Percentiles rank a stretch among this genome's conserved stretches.
Conservation (phyloP, 805 yeast species). For the Saccharomycopsis olivae region DNA sequence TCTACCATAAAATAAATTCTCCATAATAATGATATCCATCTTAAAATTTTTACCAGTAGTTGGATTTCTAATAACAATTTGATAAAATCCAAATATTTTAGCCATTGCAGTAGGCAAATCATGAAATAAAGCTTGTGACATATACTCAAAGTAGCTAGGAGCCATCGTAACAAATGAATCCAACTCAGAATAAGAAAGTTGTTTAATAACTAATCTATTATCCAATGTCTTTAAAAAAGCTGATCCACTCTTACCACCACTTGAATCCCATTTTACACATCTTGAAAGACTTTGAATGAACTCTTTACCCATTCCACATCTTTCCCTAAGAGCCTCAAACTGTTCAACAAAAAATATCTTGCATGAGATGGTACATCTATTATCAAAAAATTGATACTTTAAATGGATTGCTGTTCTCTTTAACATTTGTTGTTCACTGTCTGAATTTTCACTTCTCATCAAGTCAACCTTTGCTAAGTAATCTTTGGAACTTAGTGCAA, state of each 20-base stretch:
- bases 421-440: conserved; percentile 55
- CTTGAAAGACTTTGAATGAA: conserved; percentile 85
- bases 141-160: conserved; percentile 91
- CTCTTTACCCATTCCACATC: conserved; percentile 59
- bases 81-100: conserved; percentile 91
- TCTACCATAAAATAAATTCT: conserved; percentile 78
- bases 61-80: conserved; percentile 77
- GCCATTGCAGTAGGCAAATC: conserved; percentile 92
- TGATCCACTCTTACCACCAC: conserved; percentile 96
- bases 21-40: conserved; percentile 92
- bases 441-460: conserved; percentile 19
- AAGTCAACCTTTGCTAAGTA: conserved; percentile 53
- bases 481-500: conserved; percentile 79
- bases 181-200: conserved; percentile 74
- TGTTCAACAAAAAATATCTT: conserved; percentile 90
- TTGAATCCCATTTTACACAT: conserved; percentile 91
- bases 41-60: conserved; percentile 65
- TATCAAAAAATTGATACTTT: conserved; percentile 86
- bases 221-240: conserved; percentile 88
- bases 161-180: conserved; percentile 94
- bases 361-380: conserved; percentile 73
- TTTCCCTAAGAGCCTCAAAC: conserved; percentile 83
- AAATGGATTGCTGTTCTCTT: conserved; percentile 83
- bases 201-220: conserved; percentile 81
- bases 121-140: conserved; percentile 90